Base-by-base conservation (phyloP, 2,329 filamentous ascomycete genomes). In the Macrophomina pseudophaseolina region DNA sequence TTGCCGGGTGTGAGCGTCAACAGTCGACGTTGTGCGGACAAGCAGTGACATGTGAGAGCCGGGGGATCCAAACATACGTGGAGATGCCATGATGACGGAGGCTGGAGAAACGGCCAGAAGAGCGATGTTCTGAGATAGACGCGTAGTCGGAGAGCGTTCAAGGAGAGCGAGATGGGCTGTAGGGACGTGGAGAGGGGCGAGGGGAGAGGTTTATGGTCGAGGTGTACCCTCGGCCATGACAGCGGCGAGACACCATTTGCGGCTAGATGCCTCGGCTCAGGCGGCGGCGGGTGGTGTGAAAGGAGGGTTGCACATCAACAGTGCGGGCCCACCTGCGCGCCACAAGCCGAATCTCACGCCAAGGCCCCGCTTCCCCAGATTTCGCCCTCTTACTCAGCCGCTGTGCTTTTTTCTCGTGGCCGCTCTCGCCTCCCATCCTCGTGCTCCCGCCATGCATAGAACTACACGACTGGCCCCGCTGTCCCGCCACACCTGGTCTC, bases 41-140 rank as follows among this genome's bases (percentile, higher is more conserved):
- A 6, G 18, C 28, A 42, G n/a, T 28, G 60, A 18, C 60, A 73
- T 68, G 66, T 67, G 66, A 65, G 56, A 62, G 35, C 23, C 28
- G 40, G 28, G 56, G 11, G 42, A 44, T 14, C n/a, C 5, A 35
- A 65, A 83, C 91, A 79, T 88, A 94, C 91, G 91, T 81, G 91
- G 90, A 80, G 91, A 93, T 71, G 91, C 89, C 91, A 94, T 94
- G 74, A 66, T 77, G 78, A 72, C 67, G 68, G 66, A 69, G 52
- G 4, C 23, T 32, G 54, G 58, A 52, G 56, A 68, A 30, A 30
- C 38, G 58, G 38, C 23, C 48, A 66, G 28, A 35, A 46, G 40
- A 56, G 62, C 30, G 18, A 38, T 56, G 40, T 64, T 33, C 28
- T 3, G 58, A 63, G 30, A 46, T 42, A 40, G 9, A 38, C 46